Percentiles rank a stretch among this genome's conserved stretches.
phyloP scores from a whole-genome alignment of 805 yeast genomes.

The Kodamaea restingae region DNA sequence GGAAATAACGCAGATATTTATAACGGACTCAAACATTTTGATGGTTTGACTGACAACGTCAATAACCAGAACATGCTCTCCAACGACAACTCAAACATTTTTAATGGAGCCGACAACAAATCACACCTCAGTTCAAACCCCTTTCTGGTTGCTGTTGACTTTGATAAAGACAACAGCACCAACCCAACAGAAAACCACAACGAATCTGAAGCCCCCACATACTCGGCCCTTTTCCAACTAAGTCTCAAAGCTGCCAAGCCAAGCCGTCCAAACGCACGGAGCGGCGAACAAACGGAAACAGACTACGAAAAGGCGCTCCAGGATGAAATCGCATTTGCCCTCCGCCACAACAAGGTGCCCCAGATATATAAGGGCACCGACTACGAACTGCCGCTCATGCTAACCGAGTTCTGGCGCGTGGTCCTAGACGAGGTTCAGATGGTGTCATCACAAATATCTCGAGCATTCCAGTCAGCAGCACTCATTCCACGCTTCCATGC shows the following conservation, averaged over 20 bases:
- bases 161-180: too few relatives aligned
- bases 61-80: too few relatives aligned
- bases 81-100: too few relatives aligned
- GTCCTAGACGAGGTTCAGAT: slow-evolving; percentile 93
- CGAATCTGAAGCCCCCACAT: slow-evolving; percentile 9
- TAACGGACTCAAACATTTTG: too few relatives aligned
- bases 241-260: slow-evolving; percentile 23
- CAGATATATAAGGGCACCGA: slow-evolving; percentile 31
- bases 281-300: slow-evolving; percentile 19
- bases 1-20: too few relatives aligned
- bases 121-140: too few relatives aligned
- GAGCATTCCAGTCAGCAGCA: slow-evolving; percentile 77
- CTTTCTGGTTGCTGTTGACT: too few relatives aligned
- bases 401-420: slow-evolving; percentile 84
- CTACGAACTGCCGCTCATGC: slow-evolving; percentile 77
- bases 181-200: too few relatives aligned
- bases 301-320: slow-evolving; percentile 32
- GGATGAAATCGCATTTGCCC: slow-evolving; percentile 29
- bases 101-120: too few relatives aligned
- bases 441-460: slow-evolving; percentile 69
- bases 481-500: slow-evolving; percentile 81
- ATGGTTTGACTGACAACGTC: too few relatives aligned
- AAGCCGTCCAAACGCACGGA: slow-evolving; percentile 22
- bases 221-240: slow-evolving; percentile 25
- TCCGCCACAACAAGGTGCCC: slow-evolving; percentile 25